A percentile compares a stretch with the other conserved stretches of the same genome.
Conservation (phyloP, 1,139 yeast genomes). For the Candida sanyaensis region DNA sequence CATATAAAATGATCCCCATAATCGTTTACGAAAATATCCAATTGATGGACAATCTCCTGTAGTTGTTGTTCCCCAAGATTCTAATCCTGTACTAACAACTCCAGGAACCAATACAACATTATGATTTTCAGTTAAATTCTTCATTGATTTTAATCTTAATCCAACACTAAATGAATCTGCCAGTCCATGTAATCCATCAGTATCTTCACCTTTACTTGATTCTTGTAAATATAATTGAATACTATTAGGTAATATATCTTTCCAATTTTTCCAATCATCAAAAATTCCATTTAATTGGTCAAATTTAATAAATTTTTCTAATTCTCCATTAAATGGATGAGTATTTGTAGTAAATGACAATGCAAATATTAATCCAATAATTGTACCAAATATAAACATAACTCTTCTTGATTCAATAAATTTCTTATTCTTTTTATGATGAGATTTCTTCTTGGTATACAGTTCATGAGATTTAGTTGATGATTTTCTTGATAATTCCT, state of each 20-base stretch:
- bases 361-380: slow-evolving; percentile 69
- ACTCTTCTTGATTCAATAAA: slow-evolving; percentile 47
- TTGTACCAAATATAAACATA: slow-evolving; percentile 57
- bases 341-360: slow-evolving; percentile 58
- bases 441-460: not conserved
- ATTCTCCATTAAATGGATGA: slow-evolving; percentile 41
- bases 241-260: slow-evolving; percentile 65
- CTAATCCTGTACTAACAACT: slow-evolving; percentile 92
- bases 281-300: slow-evolving; percentile 53
- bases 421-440: slow-evolving; percentile 17
- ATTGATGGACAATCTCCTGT: slow-evolving; percentile 78
- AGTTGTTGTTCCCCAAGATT: slow-evolving; percentile 76
- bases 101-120: slow-evolving; percentile 96
- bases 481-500: not conserved
- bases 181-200: slow-evolving; percentile 47
- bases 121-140: slow-evolving; percentile 56
- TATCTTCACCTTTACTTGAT: slow-evolving; percentile 31
- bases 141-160: slow-evolving; percentile 53
- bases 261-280: slow-evolving; percentile 56
- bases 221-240: slow-evolving; percentile 63
- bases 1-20: slow-evolving; percentile 99
- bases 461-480: not conserved
- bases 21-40: slow-evolving; percentile 81
- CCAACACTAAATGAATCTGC: slow-evolving; percentile 92
- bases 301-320: slow-evolving; percentile 57